Evolutionary conservation across 495 filamentous ascomycete genomes (phyloP).

Genomic region (Cudoniella acicularis): DNA sequence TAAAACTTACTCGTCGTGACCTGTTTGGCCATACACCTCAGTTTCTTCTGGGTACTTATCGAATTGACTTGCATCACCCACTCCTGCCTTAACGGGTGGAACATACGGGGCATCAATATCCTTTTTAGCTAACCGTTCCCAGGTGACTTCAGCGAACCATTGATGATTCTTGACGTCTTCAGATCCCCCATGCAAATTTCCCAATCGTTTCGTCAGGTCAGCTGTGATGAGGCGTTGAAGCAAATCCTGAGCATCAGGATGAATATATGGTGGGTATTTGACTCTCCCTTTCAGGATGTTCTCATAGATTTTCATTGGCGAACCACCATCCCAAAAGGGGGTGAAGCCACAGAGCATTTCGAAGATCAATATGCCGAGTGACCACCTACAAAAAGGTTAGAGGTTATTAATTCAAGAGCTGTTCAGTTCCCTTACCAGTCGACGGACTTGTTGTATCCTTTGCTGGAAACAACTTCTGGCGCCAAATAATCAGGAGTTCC

Average conservation of each 20-base stretch:
- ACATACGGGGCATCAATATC: constrained; percentile 99
- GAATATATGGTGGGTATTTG: constrained; percentile 94
- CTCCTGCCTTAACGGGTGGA: constrained; percentile 88
- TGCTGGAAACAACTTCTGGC: constrained; percentile 93
- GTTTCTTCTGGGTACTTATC: constrained; percentile 97
- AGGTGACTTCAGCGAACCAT: constrained; percentile 97
- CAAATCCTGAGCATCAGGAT: constrained; percentile 89
- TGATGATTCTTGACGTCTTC: constrained; percentile 91
- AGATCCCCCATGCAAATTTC: constrained; percentile 89
- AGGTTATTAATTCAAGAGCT: background rate
- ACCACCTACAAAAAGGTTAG: constrained; percentile 68
- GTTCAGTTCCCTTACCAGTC: constrained; percentile 72
- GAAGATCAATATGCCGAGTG: constrained; percentile 94
- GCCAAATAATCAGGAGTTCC: constrained; percentile 98
- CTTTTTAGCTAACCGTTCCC: constrained; percentile 88
- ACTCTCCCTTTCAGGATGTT: constrained; percentile 92
- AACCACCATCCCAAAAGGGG: constrained; percentile 96
- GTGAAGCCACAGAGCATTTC: constrained; percentile 99
- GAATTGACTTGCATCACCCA: constrained; percentile 95
- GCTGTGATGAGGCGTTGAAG: constrained; percentile 89
- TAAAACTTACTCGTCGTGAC: constrained; percentile 75
- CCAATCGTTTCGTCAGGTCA: constrained; percentile 91
- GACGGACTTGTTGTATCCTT: constrained; percentile 98
- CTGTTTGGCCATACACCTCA: constrained; percentile 76
- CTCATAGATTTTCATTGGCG: constrained; percentile 98